Conservation (phyloP, 768 basidiomycete species). For the Amanita polypyramis region DNA sequence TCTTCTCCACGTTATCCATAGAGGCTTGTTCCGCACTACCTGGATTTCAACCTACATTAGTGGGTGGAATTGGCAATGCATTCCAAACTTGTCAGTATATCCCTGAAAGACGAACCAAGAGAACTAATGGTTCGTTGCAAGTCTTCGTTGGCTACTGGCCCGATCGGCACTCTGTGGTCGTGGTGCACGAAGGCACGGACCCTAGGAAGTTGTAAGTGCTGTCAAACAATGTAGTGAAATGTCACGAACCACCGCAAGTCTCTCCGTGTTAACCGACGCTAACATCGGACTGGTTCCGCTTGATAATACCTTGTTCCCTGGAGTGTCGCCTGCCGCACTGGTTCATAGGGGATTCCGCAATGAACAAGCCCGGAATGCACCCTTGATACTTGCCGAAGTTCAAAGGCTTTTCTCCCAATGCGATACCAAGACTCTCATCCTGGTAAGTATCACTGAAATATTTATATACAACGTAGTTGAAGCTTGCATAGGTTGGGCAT, state of each 20-base stretch:
- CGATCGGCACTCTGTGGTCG: constrained; percentile 37
- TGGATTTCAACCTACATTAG: constrained; percentile 28
- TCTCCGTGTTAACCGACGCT: constrained; percentile 41
- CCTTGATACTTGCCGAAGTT: constrained; percentile 32
- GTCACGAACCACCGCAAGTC: constrained; percentile 16
- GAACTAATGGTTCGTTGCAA: constrained; percentile 12
- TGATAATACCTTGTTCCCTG: constrained; percentile 43
- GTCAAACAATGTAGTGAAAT: background rate
- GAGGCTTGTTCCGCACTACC: constrained; percentile 31
- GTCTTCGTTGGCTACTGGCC: constrained; percentile 52
- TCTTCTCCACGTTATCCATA: constrained; percentile 7
- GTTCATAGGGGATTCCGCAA: constrained; percentile 47
- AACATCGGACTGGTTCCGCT: constrained; percentile 29
- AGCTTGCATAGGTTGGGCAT: constrained; percentile 28
- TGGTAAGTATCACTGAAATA: constrained; percentile 19
- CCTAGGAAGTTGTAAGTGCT: constrained; percentile 36
- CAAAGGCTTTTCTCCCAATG: constrained; percentile 26
- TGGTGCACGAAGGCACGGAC: constrained; percentile 54
- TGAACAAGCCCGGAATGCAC: constrained; percentile 37
- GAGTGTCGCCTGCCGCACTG: constrained; percentile 28
- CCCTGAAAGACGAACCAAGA: constrained; percentile 1
- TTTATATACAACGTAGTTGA: constrained; percentile 5
- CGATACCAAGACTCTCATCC: constrained; percentile 28
- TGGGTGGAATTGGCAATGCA: constrained; percentile 40
- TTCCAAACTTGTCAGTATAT: constrained; percentile 35